Base-by-base conservation (phyloP, 2,329 filamentous ascomycete species). In the Ascochyta fabae region DNA sequence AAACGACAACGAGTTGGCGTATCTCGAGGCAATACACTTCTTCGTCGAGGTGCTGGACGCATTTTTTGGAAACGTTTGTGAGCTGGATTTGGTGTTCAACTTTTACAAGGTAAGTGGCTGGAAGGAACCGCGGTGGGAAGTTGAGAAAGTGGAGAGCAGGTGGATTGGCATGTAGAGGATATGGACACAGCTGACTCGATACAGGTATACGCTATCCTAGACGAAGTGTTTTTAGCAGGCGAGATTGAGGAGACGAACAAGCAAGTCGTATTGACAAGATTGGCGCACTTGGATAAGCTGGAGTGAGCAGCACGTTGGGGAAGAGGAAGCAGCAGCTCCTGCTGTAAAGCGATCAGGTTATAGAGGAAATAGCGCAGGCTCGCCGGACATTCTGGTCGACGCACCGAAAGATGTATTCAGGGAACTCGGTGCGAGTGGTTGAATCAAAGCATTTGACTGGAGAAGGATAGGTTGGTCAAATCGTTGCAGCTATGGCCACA, bases 241-340 rank as follows among this genome's bases (percentile, higher is more conserved):
- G 95, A 99, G 83, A 96, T 99, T 58, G 92, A 99, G 79, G 95
- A 99, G 84, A 98, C 94, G 60, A 96, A 92, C 75, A 99, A 98
- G 78, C 94, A 98, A 79, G 95, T 98, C 29, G 95, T 99, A 16
- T 80, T 99, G 71, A 98, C 95, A 49, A 81, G 95, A 68, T 75
- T 99, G 77, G 95, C 98, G 73, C 95, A 99, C 80, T 76, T 99
- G 75, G 95, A 99, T 74, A 98, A 98, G 78, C 79, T 99, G 73
- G 95, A 99, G 77, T 98, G 70, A 60, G 13, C 12, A 5, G 12
- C 8, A 19, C 1, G 6, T 16, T 5, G 8, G 12, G 10, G 24
- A 22, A 31, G 36, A 8, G 3, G 4, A 43, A 22, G 23, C 12
- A 16, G 22, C 36, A 38, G 19, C 19, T 19, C 19, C 19, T 19